Evolutionary conservation across 2,329 filamentous ascomycete genomes (phyloP), one percentile per base, ranked within the genome.

Genomic region (Chaetomium olivaceum): DNA sequence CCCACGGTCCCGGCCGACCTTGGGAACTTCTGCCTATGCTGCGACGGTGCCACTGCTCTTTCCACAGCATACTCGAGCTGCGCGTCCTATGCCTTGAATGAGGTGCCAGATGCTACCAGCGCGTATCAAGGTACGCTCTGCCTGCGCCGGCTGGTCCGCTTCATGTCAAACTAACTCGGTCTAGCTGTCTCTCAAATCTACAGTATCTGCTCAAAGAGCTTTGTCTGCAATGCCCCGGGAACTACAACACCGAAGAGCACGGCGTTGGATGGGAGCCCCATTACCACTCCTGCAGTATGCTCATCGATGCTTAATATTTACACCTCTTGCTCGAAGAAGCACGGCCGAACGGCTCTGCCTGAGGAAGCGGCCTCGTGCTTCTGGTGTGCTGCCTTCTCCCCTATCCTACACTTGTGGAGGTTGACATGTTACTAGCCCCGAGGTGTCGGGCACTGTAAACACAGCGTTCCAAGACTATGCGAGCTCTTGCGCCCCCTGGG

Each of bases 391-490:
- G 25, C 31, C 29, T 3, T 9, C 50, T 19, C 16, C 33, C 29
- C n/a, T 9, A 27, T n/a, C 11, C 21, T 27, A 4, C 8, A 27
- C 5, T 21, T 23, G 46, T 12, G 46, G 23, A 21, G 27, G 2
- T 31, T 64, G 48, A 64, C 58, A 52, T 23, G 7, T 19, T 43
- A 9, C n/a, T 36, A 72, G 71, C 66, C 70, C 69, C 59, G 63
- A 69, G 23, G 39, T 55, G 14, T 65, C 63, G 3, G 65, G 68
- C 16, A 50, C 31, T 6, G 70, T 65, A 58, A 71, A 71, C 46
- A 75, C 73, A 1, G 58, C 56, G 0, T 66, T 75, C 14, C 69
- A 76, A 56, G 65, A 69, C 62, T 73, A 69, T 43, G 69, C 71
- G 7, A 66, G 63, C 16, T 21, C 55, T 9, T 75, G 74, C 36